Base-by-base conservation (phyloP, 2,329 filamentous ascomycete genomes). In the Colletotrichum cordylinicola region DNA sequence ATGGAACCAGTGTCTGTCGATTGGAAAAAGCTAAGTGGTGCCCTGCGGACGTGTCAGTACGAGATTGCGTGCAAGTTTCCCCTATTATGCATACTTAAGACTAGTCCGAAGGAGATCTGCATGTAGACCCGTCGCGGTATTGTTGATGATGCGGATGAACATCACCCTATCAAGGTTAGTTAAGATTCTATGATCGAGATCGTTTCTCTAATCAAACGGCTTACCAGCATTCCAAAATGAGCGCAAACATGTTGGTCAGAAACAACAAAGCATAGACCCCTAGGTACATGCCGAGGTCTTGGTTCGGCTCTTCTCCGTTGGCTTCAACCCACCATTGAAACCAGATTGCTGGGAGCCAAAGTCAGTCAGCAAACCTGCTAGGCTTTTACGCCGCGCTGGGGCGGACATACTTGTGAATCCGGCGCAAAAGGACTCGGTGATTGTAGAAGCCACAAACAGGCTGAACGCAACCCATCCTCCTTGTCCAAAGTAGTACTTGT, bases 301-400 rank as follows among this genome's bases (percentile, higher is more conserved):
- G 27, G 29, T 69, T 61, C n/a, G 70, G 66, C 8, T 60, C 29
- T 2, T 35, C 16, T 18, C 55, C 55, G 31, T 69, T 73, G 33
- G 70, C 70, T 55, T 73, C 70, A 4, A 64, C 66, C 70, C 70
- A 73, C 70, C 70, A 73, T 21, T 73, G 52, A 3, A 73, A 61
- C 70, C 70, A 73, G 33, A 73, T 62, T 4, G 52, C 70, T 73
- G 21, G 12, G 6, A 18, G 0, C 3, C 0, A 21, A 16, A 4
- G 2, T 31, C 18, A 4, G 27, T 67, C 9, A 35, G 52, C 37
- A 60, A 24, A 2, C 12, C 55, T 29, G 6, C 1, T 48, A 13
- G 6, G 8, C n/a, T 8, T 8, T 18, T 8, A 29, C 21, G 2
- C 1, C 29, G 15, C 35, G 4, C 7, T 48, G 2, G n/a, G 5